These are phyloP conservation scores for Canna indica DNA, from an alignment of 176 grass and related monocot species.

Conservation along the genomic window DNA sequence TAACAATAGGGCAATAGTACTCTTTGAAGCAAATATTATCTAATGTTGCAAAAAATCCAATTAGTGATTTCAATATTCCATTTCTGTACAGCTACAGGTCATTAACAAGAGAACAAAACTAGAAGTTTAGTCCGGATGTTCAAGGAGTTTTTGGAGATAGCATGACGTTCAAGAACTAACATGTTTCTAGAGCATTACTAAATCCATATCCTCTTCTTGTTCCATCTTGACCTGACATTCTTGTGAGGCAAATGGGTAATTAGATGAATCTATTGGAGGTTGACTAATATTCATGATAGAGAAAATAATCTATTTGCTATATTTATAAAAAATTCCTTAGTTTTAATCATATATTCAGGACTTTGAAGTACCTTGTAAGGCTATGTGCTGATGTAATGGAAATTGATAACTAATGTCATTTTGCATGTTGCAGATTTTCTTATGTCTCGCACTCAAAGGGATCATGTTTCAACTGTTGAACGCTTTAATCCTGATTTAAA, in stretches of 20 bases:
- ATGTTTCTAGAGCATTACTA: background rate
- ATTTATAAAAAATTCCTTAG: too few species aligned
- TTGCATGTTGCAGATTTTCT: conserved; percentile 58
- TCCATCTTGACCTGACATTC: background rate
- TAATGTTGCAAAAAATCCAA: too few species aligned
- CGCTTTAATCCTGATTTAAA: conserved; percentile 50
- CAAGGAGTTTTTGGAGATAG: too few species aligned
- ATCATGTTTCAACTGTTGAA: conserved; percentile 58
- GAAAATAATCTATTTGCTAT: background rate
- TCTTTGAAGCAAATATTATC: too few species aligned
- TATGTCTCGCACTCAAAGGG: conserved; percentile 55
- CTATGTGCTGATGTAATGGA: background rate
- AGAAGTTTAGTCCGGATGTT: too few species aligned
- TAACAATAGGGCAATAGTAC: too few species aligned
- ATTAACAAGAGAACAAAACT: too few species aligned
- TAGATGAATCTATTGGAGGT: background rate
- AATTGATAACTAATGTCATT: background rate
- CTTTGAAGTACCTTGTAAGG: background rate
- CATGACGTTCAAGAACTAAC: too few species aligned
- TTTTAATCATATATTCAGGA: too few species aligned
- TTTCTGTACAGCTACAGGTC: too few species aligned
- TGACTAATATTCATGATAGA: background rate
- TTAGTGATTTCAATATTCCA: too few species aligned
- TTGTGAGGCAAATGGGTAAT: background rate
- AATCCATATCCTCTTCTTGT: background rate